Evolutionary conservation across 2,329 filamentous ascomycete genomes (phyloP), one percentile per base, ranked within the genome.

Genomic region (Penicillium sp.): DNA sequence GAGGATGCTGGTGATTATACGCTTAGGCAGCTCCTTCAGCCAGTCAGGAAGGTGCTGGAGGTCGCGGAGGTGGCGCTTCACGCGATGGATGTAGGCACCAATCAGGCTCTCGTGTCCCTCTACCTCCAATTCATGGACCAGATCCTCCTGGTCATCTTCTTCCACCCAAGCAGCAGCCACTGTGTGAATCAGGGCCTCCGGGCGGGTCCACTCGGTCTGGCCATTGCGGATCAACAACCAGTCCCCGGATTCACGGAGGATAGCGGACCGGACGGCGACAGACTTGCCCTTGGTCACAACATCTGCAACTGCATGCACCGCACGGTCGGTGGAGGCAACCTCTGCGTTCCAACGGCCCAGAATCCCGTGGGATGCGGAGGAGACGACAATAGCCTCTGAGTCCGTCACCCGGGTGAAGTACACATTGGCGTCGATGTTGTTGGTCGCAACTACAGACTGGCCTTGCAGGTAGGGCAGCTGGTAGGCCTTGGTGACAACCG

Each of bases 181-280:
- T n/a, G 87, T 87, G 46, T 88, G 88, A n/a, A 89, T 88, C 53
- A 99, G 79, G 4, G 90, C 89, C 75, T 99, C 95, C 9, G 87
- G 86, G 24, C 95, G 87, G 46, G 84, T 84, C 95, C 95, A 99
- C 40, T 86, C 86, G 7, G 87, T 70, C 57, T 89, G 89, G 14
- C 93, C 92, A 70, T 97, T 96, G 58, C 90, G 88, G 46, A 96
- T 81, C 53, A 98, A 80, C 24, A 89, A 81, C 91, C 93, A 97
- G 68, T 96, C 90, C 75, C 86, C 83, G 49, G 83, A 83, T 36
- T 81, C 73, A 77, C 86, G 69, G 6, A 91, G 81, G 19, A 90
- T 80, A 2, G 92, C 93, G 33, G 89, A 87, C 56, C 95, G 85
- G 13, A 96, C 87, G 40, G 94, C 92, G 60, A 89, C 92, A 4